Percentiles rank a stretch among this genome's conserved stretches.
Conservation (phyloP, 202 grass and related monocot species). For the Bolboschoenoplectus hybrid region DNA sequence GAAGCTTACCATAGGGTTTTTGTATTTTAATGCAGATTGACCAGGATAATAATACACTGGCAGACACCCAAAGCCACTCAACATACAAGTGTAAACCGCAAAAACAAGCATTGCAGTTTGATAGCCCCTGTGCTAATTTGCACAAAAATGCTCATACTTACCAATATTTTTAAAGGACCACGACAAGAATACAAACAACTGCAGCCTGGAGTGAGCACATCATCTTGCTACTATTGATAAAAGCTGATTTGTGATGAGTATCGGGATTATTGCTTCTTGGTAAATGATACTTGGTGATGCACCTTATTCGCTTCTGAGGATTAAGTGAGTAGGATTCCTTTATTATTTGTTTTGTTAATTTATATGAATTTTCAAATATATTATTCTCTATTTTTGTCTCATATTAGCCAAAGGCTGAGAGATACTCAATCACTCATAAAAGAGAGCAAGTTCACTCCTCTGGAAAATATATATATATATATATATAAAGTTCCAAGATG, state of each 20-base stretch:
- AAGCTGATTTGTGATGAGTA: background rate
- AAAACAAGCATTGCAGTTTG: background rate
- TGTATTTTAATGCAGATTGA: constrained; percentile 9
- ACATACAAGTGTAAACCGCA: background rate
- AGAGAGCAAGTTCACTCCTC: background rate
- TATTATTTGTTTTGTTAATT: background rate
- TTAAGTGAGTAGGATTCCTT: background rate
- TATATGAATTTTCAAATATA: background rate
- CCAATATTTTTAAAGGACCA: background rate
- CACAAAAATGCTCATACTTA: background rate
- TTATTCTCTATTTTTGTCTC: background rate
- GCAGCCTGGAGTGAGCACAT: background rate
- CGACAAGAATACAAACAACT: background rate
- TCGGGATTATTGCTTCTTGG: background rate
- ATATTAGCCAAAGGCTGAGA: background rate
- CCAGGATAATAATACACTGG: background rate
- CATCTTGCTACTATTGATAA: background rate
- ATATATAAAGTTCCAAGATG: background rate
- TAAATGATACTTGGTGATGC: background rate
- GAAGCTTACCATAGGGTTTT: background rate
- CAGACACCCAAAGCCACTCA: background rate
- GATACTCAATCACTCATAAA: background rate
- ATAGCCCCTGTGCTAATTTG: background rate
- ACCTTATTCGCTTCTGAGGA: background rate
- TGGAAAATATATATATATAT: too few relatives aligned